Base-by-base conservation (phyloP, 2,329 filamentous ascomycete genomes). In the Clarireedia hainanense region DNA sequence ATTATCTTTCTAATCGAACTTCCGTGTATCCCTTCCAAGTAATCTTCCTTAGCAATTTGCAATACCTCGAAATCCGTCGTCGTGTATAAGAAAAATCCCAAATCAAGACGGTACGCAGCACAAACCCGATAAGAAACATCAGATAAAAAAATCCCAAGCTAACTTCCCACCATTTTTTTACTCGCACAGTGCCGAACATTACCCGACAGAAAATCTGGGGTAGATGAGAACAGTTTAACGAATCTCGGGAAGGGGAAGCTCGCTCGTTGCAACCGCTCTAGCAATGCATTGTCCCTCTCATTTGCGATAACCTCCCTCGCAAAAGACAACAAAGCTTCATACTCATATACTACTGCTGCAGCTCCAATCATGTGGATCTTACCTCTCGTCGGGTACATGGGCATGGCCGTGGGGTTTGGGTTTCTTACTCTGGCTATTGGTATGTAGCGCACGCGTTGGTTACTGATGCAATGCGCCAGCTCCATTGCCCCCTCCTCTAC, bases 361-460 rank as follows among this genome's bases (percentile, higher is more conserved):
- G 30, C 20, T 20, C 20, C 20, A 27, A 67, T 14, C 23, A 69
- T 97, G 94, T 97, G 91, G 90, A 90, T 99, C 76, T 76, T 99
- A 68, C 91, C 92, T 66, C 76, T 97, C 45, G 77, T 99, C 67
- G 94, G 94, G 67, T 96, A 96, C 69, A 72, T 91, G 36, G 94
- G 94, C 68, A 84, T 95, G 64, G 74, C 91, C 61, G 76, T 96
- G 59, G 92, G 92, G 70, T 99, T 99, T 76, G 84, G 83, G 67
- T 97, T 99, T 74, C 77, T 99, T 63, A 97, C 94, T 20, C 79
- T 99, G 59, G 91, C 92, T 56, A 97, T 99, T 69, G 88, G 88
- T 89, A 79, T 47, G 73, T 68, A 52, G 24, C 42, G 5, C 34
- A n/a, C 26, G 27, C 27, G 27, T 30, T 30, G 27, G 27, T 10